Conservation (phyloP, 768 basidiomycete species). For the Pisolithus orientalis region DNA sequence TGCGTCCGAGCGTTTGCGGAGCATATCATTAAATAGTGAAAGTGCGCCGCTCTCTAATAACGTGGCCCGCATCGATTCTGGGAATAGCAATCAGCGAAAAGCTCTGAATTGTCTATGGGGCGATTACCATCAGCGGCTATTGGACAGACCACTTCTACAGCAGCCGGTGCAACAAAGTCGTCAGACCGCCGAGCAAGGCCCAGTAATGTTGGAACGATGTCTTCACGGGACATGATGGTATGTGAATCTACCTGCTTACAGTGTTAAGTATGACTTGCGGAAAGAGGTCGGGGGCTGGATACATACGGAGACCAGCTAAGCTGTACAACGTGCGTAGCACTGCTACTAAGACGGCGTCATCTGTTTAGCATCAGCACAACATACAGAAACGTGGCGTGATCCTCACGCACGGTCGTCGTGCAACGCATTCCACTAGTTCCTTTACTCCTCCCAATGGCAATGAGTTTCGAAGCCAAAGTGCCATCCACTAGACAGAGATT, state of each 20-base stretch:
- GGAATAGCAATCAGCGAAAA: not conserved
- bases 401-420: constrained; percentile 12
- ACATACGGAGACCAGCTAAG: constrained; percentile 10
- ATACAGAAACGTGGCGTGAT: not conserved
- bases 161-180: constrained; percentile 25
- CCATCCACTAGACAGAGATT: constrained; percentile 7
- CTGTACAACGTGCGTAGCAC: constrained; percentile 14
- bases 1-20: constrained; percentile 15
- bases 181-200: constrained; percentile 17
- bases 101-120: too few relatives aligned
- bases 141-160: constrained; percentile 18
- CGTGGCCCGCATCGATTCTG: constrained; percentile 15
- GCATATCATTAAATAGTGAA: constrained; percentile 12
- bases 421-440: constrained; percentile 11
- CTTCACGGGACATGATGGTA: constrained; percentile 2
- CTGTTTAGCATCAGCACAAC: constrained; percentile 2
- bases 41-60: constrained; percentile 14
- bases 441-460: constrained; percentile 13
- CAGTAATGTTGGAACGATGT: constrained; percentile 10
- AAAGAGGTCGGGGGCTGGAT: not conserved
- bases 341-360: constrained; percentile 15
- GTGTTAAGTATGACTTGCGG: not conserved
- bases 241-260: constrained; percentile 2
- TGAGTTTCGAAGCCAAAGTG: constrained; percentile 7
- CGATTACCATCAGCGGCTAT: constrained; percentile 17